Evolutionary conservation across 768 basidiomycete species (phyloP).

Genomic region (Suillus plorans): DNA sequence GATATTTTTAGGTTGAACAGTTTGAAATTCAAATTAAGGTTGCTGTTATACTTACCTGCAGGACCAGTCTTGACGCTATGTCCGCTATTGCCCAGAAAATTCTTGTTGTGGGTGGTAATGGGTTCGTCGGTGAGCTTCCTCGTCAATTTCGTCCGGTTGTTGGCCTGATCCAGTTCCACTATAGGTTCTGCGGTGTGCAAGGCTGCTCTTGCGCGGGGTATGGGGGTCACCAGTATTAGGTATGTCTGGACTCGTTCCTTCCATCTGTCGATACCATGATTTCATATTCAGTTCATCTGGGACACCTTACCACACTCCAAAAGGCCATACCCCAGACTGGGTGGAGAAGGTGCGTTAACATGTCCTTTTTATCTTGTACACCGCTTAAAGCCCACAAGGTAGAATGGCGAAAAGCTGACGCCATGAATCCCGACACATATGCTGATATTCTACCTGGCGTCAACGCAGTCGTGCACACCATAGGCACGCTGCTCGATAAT

Average conservation of each 20-base stretch:
- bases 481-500: slow-evolving; percentile 87
- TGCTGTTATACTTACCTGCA: neutral
- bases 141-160: neutral
- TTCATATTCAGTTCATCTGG: slow-evolving; percentile 73
- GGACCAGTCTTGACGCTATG: neutral
- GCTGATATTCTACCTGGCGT: slow-evolving; percentile 61
- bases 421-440: slow-evolving; percentile 75
- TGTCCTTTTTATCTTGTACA: neutral
- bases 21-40: too few relatives aligned
- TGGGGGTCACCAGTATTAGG: slow-evolving; percentile 90
- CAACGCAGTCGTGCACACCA: slow-evolving; percentile 87
- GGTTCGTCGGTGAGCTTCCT: slow-evolving; percentile 76
- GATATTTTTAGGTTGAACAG: neutral
- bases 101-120: slow-evolving; percentile 94
- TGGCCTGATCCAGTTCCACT: neutral
- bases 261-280: neutral
- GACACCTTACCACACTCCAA: slow-evolving; percentile 77
- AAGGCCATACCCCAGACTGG: slow-evolving; percentile 90
- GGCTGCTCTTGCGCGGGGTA: slow-evolving; percentile 79
- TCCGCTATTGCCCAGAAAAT: slow-evolving; percentile 49
- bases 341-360: slow-evolving; percentile 57
- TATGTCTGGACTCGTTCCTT: slow-evolving; percentile 25
- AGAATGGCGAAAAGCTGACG: slow-evolving; percentile 83
- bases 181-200: slow-evolving; percentile 92
- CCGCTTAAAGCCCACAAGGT: slow-evolving; percentile 52